Evolutionary conservation across 2,329 filamentous ascomycete species (phyloP).

Genomic region (Penicillium janthinellum): DNA sequence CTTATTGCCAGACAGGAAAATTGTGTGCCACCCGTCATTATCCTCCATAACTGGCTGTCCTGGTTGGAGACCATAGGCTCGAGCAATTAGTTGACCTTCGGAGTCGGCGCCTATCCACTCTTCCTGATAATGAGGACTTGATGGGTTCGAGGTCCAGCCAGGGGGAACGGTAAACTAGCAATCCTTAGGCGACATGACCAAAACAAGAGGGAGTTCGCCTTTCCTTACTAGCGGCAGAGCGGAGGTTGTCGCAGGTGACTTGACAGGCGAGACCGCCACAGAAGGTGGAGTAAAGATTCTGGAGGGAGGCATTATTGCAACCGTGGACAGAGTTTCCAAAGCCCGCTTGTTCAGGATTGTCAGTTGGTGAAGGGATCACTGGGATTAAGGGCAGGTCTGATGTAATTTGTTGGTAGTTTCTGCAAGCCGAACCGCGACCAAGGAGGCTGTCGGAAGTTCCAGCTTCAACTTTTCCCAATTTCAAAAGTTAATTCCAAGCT

Average conservation of each 20-base stretch:
- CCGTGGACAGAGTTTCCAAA: not conserved
- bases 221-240: not conserved
- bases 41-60: conserved; percentile 1
- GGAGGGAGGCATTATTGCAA: not conserved
- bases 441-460: too few relatives aligned
- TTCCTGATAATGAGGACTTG: not conserved
- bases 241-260: not conserved
- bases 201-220: not conserved
- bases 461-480: too few relatives aligned
- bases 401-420: not conserved
- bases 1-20: not conserved
- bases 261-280: not conserved
- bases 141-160: not conserved
- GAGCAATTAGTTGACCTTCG: conserved; percentile 1
- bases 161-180: not conserved
- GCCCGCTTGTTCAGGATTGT: not conserved
- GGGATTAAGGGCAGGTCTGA: not conserved
- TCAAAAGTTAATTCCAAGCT: too few relatives aligned
- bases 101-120: not conserved
- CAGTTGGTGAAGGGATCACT: not conserved
- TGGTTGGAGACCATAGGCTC: not conserved
- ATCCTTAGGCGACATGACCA: not conserved
- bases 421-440: not conserved
- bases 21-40: not conserved
- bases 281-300: not conserved